Percentiles rank a stretch among this genome's conserved stretches.
phyloP scores from a whole-genome alignment of 2,329 filamentous ascomycete genomes.

The Sarocladiaceae sp. region DNA sequence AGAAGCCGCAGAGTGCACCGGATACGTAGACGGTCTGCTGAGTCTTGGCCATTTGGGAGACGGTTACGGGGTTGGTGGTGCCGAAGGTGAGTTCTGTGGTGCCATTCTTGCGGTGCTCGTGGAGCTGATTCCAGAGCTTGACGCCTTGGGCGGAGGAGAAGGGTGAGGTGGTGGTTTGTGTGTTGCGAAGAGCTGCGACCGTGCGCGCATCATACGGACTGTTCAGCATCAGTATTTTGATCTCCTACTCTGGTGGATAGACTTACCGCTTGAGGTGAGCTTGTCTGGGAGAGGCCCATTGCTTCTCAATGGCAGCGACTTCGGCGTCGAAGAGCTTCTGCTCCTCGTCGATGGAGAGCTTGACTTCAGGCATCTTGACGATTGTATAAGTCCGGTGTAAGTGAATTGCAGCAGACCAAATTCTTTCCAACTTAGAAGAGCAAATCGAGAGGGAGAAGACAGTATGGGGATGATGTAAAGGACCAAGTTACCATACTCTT shows the following conservation, averaged over 20 bases:
- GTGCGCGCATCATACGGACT: slow-evolving; percentile 26
- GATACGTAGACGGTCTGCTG: slow-evolving; percentile 35
- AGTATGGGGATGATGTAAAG: background rate
- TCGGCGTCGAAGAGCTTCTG: slow-evolving; percentile 26
- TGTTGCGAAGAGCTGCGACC: slow-evolving; percentile 28
- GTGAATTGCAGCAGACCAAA: background rate
- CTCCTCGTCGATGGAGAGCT: slow-evolving; percentile 16
- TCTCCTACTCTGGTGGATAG: background rate
- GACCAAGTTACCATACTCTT: too few species aligned
- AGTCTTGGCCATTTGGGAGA: slow-evolving; percentile 32
- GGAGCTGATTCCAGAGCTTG: slow-evolving; percentile 32
- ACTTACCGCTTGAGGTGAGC: slow-evolving; percentile 22
- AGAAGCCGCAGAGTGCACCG: slow-evolving; percentile 33
- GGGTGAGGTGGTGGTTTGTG: slow-evolving; percentile 21
- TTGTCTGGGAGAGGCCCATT: slow-evolving; percentile 26
- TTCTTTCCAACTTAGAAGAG: too few species aligned
- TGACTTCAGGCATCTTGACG: slow-evolving; percentile 2
- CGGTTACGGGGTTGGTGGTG: slow-evolving; percentile 29
- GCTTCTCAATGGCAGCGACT: slow-evolving; percentile 27
- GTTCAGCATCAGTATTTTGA: background rate
- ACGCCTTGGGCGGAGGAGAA: slow-evolving; percentile 25
- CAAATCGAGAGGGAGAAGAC: too few species aligned
- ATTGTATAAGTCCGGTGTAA: background rate
- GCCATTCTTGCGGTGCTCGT: slow-evolving; percentile 26
- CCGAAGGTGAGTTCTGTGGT: slow-evolving; percentile 33